Evolutionary conservation across 352 stramenopile species (phyloP), one percentile per base, ranked within the genome.

Genomic region (Pythium myriotylum): DNA sequence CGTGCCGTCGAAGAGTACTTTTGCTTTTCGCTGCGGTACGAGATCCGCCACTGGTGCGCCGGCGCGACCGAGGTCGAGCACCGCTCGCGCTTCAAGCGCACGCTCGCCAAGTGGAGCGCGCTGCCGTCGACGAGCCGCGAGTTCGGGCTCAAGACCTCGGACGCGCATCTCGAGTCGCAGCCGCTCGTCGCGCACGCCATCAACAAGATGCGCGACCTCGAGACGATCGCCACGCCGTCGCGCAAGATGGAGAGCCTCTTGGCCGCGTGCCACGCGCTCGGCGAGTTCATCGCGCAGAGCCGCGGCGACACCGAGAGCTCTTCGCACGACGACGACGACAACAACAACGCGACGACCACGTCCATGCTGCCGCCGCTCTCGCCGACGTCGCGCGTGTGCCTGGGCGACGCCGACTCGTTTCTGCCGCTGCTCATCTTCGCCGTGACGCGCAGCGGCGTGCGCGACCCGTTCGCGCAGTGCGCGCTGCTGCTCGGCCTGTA

Each of bases 401-500:
- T 77, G 3, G 58, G 59, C 14, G 58, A 60, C 10, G 73, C 73
- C 9, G 71, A 82, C 54, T 62, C 73, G 19, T 68, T 82, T 24
- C 47, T 82, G 19, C 73, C 73, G 20, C 45, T 82, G 35, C 65
- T 82, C 20, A 82, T 82, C 61, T 75, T 74, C 27, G 65, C 62
- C 23, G 50, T 82, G 24, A 67, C 62, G 51, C 58, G 62, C 17
- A 71, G 60, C 53, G 37, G 63, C 22, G 9, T 82, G 5, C 20
- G 24, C 1, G 43, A 63, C n/a, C 64, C 70, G 23, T 65, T 70
- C 9, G 32, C 49, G 2, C 59, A 73, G 27, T 69, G 67, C 48
- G 64, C 65, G 17, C 33, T 47, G 24, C 57, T 82, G 43, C 60
- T 64, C 19, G 57, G 57, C 20, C 58, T 82, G 7, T 79, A 50